Evolutionary conservation across 108 stramenopile species (phyloP).

Genomic region (Nannochloropsis granulata): DNA sequence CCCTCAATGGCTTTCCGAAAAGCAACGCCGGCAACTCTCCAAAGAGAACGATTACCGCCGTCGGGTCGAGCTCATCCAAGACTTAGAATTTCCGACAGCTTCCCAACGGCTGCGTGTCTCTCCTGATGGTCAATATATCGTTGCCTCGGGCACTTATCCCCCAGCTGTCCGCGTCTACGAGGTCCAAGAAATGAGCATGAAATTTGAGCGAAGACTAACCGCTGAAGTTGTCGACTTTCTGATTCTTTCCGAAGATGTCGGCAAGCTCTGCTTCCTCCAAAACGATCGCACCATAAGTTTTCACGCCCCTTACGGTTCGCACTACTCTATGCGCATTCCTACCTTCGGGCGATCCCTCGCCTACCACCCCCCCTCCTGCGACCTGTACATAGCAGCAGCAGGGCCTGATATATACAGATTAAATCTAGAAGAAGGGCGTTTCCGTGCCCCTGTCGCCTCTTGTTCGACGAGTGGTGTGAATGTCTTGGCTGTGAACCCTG

Average conservation of each 20-base stretch:
- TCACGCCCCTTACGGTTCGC: conserved; percentile 92
- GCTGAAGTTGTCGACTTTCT: conserved; percentile 73
- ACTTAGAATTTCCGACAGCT: conserved; percentile 84
- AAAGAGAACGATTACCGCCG: conserved; percentile 77
- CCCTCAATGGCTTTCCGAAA: conserved; percentile 91
- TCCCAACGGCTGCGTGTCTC: conserved; percentile 59
- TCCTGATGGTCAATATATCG: conserved; percentile 66
- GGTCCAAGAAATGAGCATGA: conserved; percentile 79
- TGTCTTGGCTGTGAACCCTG: not conserved
- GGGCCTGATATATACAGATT: conserved; percentile 65
- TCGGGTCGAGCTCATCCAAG: conserved; percentile 92
- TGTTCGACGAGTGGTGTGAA: not conserved
- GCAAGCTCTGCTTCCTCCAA: conserved; percentile 78
- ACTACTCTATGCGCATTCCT: conserved; percentile 75
- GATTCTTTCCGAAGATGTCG: conserved; percentile 74
- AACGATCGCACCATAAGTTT: conserved; percentile 81
- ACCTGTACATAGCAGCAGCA: conserved; percentile 66
- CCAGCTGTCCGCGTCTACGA: conserved; percentile 73
- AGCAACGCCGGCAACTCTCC: conserved; percentile 66
- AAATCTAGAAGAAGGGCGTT: conserved; percentile 88
- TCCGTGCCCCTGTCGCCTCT: conserved; percentile 54
- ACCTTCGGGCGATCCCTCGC: conserved; percentile 83
- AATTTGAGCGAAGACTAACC: conserved; percentile 92
- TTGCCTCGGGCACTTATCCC: conserved; percentile 84
- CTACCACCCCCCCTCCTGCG: conserved; percentile 73